These are phyloP conservation scores for Amphibolis antarctica DNA, from an alignment of 106 monocot genomes.

Conservation along the genomic window DNA sequence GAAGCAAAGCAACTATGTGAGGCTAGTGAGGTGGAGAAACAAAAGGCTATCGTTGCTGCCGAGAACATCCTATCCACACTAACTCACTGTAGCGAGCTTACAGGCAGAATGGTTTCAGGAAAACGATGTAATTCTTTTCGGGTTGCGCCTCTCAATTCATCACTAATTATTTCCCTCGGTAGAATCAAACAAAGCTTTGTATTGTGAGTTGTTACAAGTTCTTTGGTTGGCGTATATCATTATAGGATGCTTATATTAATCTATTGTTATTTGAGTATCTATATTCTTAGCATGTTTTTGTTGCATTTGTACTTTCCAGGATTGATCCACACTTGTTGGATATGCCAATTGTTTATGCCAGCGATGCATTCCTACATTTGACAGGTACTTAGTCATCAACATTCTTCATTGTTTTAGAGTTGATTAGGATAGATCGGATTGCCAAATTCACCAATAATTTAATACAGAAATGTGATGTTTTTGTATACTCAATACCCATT, in stretches of 20 bases:
- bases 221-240: conserved; percentile 8
- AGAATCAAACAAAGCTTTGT: conserved; percentile 99
- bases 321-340: conserved; percentile 68
- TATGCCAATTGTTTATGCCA: conserved; percentile 94
- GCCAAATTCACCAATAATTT: no score
- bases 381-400: conserved; percentile 37
- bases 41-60: conserved; percentile 50
- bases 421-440: no score
- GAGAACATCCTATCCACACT: conserved; percentile 47
- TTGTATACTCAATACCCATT: no score
- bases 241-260: conserved; percentile 1
- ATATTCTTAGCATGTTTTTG: conserved; percentile 1
- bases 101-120: conserved; percentile 41
- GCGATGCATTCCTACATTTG: conserved; percentile 65
- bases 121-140: conserved; percentile 34
- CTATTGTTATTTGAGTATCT: background rate
- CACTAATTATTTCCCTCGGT: conserved; percentile 75
- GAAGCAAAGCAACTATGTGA: conserved; percentile 52
- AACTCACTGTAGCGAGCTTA: conserved; percentile 53
- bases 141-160: conserved; percentile 38
- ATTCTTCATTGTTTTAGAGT: background rate
- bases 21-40: conserved; percentile 57
- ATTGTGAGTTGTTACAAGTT: conserved; percentile 81
- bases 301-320: conserved; percentile 53
- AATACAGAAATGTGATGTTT: no score